Conservation (phyloP, 2,329 filamentous ascomycete genomes). For the Scytalidium lignicola region DNA sequence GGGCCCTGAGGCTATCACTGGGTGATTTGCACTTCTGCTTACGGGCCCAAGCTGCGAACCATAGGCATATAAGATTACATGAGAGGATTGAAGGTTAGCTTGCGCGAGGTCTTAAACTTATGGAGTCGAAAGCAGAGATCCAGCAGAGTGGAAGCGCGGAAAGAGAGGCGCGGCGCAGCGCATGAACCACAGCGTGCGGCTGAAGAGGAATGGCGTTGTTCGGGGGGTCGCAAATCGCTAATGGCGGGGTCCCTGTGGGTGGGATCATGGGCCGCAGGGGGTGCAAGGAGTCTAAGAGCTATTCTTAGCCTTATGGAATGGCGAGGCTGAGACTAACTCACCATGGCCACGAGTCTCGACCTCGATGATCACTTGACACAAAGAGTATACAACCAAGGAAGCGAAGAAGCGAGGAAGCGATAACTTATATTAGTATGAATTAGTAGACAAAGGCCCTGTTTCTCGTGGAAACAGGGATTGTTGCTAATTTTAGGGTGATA, state of each 20-base stretch:
- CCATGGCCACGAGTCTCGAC: not conserved
- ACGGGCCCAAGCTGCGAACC: not conserved
- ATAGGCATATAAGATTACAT: not conserved
- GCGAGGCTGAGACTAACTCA: not conserved
- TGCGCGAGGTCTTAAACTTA: not conserved
- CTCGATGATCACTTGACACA: too few species aligned
- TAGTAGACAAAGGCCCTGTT: too few species aligned
- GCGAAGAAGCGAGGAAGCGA: too few species aligned
- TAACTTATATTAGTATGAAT: too few species aligned
- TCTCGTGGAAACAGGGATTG: not conserved
- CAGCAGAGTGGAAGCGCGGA: not conserved
- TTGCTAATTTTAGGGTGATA: not conserved
- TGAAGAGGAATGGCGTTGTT: not conserved
- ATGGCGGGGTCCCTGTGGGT: not conserved
- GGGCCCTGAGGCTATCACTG: not conserved
- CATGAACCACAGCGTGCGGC: not conserved
- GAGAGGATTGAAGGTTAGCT: not conserved
- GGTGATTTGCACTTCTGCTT: not conserved
- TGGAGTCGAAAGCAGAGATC: not conserved
- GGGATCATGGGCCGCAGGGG: not conserved
- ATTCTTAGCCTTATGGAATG: not conserved
- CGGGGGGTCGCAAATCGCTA: not conserved
- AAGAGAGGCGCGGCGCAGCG: not conserved
- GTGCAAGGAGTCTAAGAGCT: too few species aligned
- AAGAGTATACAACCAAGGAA: too few species aligned